phyloP scores from a whole-genome alignment of 768 basidiomycete genomes.

The Coprinopsis strossmayeri region DNA sequence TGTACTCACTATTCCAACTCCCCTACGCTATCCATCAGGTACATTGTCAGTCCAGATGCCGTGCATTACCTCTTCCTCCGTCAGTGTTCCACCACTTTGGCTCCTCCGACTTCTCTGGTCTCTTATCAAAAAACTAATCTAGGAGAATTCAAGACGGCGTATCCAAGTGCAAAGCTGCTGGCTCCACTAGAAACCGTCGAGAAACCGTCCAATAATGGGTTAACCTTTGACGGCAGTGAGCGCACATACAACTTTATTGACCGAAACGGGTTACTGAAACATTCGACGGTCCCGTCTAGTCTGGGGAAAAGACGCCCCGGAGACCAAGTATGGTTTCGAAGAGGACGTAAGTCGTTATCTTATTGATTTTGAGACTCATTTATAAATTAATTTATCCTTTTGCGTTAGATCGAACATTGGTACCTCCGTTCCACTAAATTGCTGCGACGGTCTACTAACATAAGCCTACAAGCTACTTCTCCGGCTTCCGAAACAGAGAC shows the following conservation, averaged over 20 bases:
- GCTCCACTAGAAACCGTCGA: conserved; percentile 49
- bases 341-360: conserved; percentile 35
- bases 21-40: conserved; percentile 26
- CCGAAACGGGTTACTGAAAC: background rate
- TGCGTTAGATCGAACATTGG: conserved; percentile 42
- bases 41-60: conserved; percentile 50
- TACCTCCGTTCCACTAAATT: conserved; percentile 14
- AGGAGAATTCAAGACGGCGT: conserved; percentile 65
- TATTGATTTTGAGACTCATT: background rate
- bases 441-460: background rate
- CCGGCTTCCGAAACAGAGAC: conserved; percentile 70
- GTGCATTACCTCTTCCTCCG: conserved; percentile 58
- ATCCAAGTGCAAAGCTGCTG: conserved; percentile 64
- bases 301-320: conserved; percentile 58
- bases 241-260: conserved; percentile 1
- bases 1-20: background rate
- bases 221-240: conserved; percentile 61
- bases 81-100: too few species aligned
- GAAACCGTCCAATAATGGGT: conserved; percentile 38
- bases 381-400: background rate
- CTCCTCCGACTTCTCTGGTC: background rate
- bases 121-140: background rate
- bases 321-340: conserved; percentile 73
- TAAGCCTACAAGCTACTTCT: conserved; percentile 46
- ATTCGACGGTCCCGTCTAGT: conserved; percentile 21